Conservation (phyloP, 2,329 filamentous ascomycete species). For the Verticillium tricorpus region DNA sequence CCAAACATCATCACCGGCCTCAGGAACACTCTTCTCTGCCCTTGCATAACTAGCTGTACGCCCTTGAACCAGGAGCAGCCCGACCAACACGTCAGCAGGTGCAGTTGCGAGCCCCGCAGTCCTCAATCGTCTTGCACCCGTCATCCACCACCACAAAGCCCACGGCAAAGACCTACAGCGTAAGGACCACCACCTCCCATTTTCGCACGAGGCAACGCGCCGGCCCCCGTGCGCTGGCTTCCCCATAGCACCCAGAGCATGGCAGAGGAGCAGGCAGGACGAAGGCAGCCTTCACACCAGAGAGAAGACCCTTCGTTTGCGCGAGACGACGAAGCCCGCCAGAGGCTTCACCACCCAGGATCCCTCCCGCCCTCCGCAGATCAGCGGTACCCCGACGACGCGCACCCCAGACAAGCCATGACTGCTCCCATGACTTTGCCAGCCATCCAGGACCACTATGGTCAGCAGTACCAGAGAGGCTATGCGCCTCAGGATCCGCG, state of each 20-base stretch:
- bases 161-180: not conserved
- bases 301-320: slow-evolving; percentile 11
- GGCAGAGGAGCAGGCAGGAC: slow-evolving; percentile 15
- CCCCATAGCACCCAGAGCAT: slow-evolving; percentile 11
- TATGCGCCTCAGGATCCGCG: slow-evolving; percentile 37
- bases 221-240: not conserved
- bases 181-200: not conserved
- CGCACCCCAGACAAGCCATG: slow-evolving; percentile 34
- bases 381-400: slow-evolving; percentile 29
- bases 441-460: slow-evolving; percentile 44
- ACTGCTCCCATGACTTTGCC: slow-evolving; percentile 42
- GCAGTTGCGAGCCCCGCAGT: not conserved
- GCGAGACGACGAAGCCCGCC: slow-evolving; percentile 12
- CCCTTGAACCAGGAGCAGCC: not conserved
- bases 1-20: not conserved
- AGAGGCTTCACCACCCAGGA: slow-evolving; percentile 8
- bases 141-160: not conserved
- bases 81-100: not conserved
- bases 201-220: not conserved
- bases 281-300: slow-evolving; percentile 13
- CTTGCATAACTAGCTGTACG: not conserved
- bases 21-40: not conserved
- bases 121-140: not conserved
- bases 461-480: slow-evolving; percentile 24
- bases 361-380: slow-evolving; percentile 6